Conservation (phyloP, 2,329 filamentous ascomycete genomes). For the Microsporum audouinii region DNA sequence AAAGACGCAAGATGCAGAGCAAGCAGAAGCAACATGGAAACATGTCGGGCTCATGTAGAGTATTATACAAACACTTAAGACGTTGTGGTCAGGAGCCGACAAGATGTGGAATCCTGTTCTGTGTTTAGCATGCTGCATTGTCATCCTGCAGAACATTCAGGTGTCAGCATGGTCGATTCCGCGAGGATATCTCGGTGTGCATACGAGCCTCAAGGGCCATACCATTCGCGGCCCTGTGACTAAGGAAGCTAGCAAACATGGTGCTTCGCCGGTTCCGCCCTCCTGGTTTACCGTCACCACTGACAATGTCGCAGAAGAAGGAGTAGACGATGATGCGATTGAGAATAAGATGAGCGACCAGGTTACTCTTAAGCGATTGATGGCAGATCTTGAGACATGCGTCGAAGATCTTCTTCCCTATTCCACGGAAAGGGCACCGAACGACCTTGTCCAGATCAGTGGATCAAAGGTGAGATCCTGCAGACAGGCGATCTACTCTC, state of each 20-base stretch:
- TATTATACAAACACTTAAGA: not conserved
- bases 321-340: not conserved
- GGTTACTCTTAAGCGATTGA: not conserved
- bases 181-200: not conserved
- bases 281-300: not conserved
- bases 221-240: not conserved
- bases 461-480: not conserved
- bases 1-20: not conserved
- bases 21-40: not conserved
- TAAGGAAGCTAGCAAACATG: not conserved
- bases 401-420: not conserved
- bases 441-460: not conserved
- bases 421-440: not conserved
- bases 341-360: not conserved
- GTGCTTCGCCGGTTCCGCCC: not conserved
- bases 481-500: not conserved
- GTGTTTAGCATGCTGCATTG: not conserved
- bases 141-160: not conserved
- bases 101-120: not conserved
- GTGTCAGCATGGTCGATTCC: not conserved
- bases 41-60: not conserved
- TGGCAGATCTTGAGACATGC: constrained; percentile 2
- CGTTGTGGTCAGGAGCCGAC: not conserved
- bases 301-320: not conserved
- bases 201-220: not conserved